A percentile compares a stretch with the other conserved stretches of the same genome.
These are phyloP conservation scores for Erodium texanum DNA, from an alignment of 441 rosid species.

Conservation along the genomic window DNA sequence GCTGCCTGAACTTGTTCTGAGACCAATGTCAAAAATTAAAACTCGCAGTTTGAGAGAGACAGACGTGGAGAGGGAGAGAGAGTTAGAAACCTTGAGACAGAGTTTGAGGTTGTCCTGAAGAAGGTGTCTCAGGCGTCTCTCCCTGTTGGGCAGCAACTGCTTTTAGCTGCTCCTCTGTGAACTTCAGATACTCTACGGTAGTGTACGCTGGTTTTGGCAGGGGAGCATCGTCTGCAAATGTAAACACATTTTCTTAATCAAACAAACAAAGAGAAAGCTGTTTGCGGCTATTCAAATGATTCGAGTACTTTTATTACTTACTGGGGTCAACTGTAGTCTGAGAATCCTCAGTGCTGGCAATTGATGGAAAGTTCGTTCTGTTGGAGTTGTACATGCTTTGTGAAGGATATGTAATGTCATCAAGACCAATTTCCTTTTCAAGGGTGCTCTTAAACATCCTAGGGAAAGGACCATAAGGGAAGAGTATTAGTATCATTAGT, in stretches of 20 bases:
- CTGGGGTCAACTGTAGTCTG: slow-evolving; percentile 35
- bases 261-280: background rate
- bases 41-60: background rate
- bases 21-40: slow-evolving; percentile 11
- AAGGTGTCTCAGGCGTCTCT: slow-evolving; percentile 15
- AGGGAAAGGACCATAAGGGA: slow-evolving; percentile 1
- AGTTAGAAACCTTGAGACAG: slow-evolving; percentile 29
- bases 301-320: slow-evolving; percentile 31
- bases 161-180: slow-evolving; percentile 75
- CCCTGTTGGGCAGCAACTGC: slow-evolving; percentile 30
- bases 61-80: background rate
- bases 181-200: slow-evolving; percentile 60
- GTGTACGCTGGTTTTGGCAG: slow-evolving; percentile 47
- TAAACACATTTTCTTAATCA: background rate
- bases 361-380: slow-evolving; percentile 33
- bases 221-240: slow-evolving; percentile 45
- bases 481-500: slow-evolving; percentile 12
- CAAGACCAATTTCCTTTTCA: slow-evolving; percentile 85
- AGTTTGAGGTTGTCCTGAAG: slow-evolving; percentile 27
- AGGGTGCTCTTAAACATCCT: slow-evolving; percentile 96
- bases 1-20: slow-evolving; percentile 35
- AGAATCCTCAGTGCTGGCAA: slow-evolving; percentile 29
- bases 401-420: slow-evolving; percentile 40
- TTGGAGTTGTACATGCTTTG: slow-evolving; percentile 36
- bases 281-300: background rate